Percentiles rank a stretch among this genome's conserved stretches.
Evolutionary conservation across 2,329 filamentous ascomycete genomes (phyloP).

Genomic region (Monosporascus cannonballus): DNA sequence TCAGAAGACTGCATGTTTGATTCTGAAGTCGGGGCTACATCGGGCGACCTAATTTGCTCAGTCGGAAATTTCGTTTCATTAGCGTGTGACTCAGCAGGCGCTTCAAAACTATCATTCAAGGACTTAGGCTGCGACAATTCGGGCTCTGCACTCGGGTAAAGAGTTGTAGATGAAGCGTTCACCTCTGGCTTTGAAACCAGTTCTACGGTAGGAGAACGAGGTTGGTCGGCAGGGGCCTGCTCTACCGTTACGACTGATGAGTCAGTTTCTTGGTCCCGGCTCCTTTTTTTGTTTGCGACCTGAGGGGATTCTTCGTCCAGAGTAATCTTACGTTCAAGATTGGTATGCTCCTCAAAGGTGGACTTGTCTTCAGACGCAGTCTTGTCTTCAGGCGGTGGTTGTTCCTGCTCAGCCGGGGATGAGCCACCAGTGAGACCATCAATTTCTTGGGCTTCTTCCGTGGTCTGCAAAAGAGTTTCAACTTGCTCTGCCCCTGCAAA

Average conservation of each 20-base stretch:
- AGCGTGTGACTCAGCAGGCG: too few relatives aligned
- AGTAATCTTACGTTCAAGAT: too few relatives aligned
- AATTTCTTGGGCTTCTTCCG: not conserved
- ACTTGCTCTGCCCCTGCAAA: not conserved
- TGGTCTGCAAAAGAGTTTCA: not conserved
- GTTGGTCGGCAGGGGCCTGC: slow-evolving; percentile 1
- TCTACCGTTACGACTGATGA: slow-evolving; percentile 2
- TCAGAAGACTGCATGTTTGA: not conserved
- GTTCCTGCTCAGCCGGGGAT: not conserved
- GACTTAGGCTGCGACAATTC: not conserved
- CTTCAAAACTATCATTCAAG: not conserved
- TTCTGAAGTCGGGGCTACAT: not conserved
- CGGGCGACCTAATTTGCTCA: not conserved
- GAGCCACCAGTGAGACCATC: not conserved
- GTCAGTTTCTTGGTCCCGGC: slow-evolving; percentile 8
- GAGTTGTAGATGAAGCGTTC: not conserved
- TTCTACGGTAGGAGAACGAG: slow-evolving; percentile 2
- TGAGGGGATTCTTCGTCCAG: slow-evolving; percentile 7
- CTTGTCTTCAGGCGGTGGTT: not conserved
- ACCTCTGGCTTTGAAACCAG: not conserved
- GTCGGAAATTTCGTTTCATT: not conserved
- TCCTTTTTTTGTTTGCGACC: slow-evolving; percentile 10
- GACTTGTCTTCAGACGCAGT: too few relatives aligned
- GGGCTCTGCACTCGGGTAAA: not conserved
- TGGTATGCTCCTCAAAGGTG: too few relatives aligned